These are phyloP conservation scores for Starmerella bombi DNA, from an alignment of 805 yeast species.

Conservation along the genomic window DNA sequence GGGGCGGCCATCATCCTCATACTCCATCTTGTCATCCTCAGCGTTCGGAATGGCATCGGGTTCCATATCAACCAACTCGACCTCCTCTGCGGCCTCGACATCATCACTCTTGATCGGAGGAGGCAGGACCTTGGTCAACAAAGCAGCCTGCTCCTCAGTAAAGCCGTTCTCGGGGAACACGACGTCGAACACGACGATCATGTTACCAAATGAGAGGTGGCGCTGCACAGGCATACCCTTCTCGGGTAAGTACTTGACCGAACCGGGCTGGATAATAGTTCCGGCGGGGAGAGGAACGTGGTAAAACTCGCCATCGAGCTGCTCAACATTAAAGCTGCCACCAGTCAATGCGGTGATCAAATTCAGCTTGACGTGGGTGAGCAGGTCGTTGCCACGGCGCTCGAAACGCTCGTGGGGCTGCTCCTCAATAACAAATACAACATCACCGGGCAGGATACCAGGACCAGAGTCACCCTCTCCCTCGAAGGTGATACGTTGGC, in stretches of 20 bases:
- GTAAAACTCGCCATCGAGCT: conserved; percentile 82
- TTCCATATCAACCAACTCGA: conserved; percentile 61
- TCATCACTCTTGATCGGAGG: conserved; percentile 41
- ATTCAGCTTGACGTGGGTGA: conserved; percentile 76
- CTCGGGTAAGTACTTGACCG: conserved; percentile 65
- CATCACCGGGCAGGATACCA: conserved; percentile 91
- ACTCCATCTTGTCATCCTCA: conserved; percentile 31
- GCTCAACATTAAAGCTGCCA: conserved; percentile 78
- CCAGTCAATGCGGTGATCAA: conserved; percentile 92
- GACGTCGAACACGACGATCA: conserved; percentile 71
- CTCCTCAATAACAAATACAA: conserved; percentile 79
- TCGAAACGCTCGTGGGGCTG: conserved; percentile 70
- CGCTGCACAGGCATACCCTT: conserved; percentile 97
- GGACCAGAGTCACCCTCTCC: conserved; percentile 99
- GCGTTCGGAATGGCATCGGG: conserved; percentile 44
- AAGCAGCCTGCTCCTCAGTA: conserved; percentile 50
- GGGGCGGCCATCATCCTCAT: conserved; percentile 45
- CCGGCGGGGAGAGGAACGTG: conserved; percentile 78
- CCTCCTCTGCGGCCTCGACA: conserved; percentile 38
- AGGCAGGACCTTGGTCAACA: conserved; percentile 68
- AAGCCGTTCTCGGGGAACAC: conserved; percentile 75
- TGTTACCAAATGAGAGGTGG: conserved; percentile 77
- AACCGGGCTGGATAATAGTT: conserved; percentile 80
- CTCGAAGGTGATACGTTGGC: conserved; percentile 76
- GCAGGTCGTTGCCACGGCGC: conserved; percentile 81